These are phyloP conservation scores for Chrysanthemum lavandulifolium DNA, from an alignment of 129 eudicot species.

Conservation along the genomic window DNA sequence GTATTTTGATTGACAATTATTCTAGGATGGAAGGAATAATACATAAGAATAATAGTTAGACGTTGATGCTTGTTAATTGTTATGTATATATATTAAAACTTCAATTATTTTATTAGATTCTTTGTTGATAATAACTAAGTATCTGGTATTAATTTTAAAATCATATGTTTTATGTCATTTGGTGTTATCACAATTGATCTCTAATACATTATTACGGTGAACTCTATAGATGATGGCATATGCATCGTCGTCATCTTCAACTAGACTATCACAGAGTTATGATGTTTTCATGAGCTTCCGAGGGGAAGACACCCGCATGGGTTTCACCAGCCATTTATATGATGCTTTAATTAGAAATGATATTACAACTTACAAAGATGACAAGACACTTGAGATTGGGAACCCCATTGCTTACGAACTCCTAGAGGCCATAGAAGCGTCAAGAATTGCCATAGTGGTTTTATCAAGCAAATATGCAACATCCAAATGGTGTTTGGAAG, in stretches of 20 bases:
- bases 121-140: no score
- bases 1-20: no score
- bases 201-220: no score
- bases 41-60: no score
- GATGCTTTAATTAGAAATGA: neutral
- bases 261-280: neutral
- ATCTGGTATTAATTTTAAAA: no score
- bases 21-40: no score
- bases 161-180: no score
- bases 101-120: no score
- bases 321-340: conserved; percentile 3
- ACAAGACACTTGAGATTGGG: conserved; percentile 4
- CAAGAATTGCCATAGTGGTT: neutral
- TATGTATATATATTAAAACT: no score
- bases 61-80: no score
- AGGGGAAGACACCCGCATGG: neutral
- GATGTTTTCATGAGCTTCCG: conserved; percentile 1
- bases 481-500: conserved; percentile 9
- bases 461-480: neutral
- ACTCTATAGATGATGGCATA: neutral
- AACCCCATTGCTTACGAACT: neutral
- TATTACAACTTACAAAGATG: conserved; percentile 5
- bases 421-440: neutral
- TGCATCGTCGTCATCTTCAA: neutral
- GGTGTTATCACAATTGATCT: no score